Evolutionary conservation across 2,329 filamentous ascomycete species (phyloP).

Genomic region (Ceratocystis destructans): DNA sequence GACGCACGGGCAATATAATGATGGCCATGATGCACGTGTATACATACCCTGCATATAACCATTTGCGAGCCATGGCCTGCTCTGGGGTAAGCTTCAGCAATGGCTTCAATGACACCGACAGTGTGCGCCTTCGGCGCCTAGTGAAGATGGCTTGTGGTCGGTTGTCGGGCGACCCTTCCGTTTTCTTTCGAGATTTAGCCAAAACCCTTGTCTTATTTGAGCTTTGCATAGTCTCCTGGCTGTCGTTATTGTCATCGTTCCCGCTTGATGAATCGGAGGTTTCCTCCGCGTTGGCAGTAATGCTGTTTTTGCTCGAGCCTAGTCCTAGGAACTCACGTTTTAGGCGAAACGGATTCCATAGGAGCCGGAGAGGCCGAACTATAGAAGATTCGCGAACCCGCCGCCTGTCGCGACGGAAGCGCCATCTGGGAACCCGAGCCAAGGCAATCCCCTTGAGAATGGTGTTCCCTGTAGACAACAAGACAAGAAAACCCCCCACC

Average conservation of each 20-base stretch:
- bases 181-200: background rate
- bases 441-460: slow-evolving; percentile 74
- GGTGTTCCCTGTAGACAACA: slow-evolving; percentile 58
- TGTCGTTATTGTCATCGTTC: background rate
- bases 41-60: slow-evolving; percentile 68
- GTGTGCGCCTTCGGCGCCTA: slow-evolving; percentile 51
- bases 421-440: slow-evolving; percentile 82
- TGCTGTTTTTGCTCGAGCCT: slow-evolving; percentile 24
- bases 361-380: slow-evolving; percentile 6
- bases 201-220: background rate
- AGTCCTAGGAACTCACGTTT: slow-evolving; percentile 16
- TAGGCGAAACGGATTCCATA: slow-evolving; percentile 12
- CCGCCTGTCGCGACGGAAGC: slow-evolving; percentile 50
- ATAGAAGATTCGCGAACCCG: background rate
- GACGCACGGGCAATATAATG: slow-evolving; percentile 57
- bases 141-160: slow-evolving; percentile 25
- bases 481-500: slow-evolving; percentile 64
- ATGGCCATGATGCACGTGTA: slow-evolving; percentile 54
- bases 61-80: slow-evolving; percentile 65
- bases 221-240: background rate
- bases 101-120: slow-evolving; percentile 51
- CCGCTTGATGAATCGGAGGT: background rate
- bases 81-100: slow-evolving; percentile 68
- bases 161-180: background rate
- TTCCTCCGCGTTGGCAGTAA: background rate